Conservation (phyloP, 768 basidiomycete species). For the Lentinula edodes region DNA sequence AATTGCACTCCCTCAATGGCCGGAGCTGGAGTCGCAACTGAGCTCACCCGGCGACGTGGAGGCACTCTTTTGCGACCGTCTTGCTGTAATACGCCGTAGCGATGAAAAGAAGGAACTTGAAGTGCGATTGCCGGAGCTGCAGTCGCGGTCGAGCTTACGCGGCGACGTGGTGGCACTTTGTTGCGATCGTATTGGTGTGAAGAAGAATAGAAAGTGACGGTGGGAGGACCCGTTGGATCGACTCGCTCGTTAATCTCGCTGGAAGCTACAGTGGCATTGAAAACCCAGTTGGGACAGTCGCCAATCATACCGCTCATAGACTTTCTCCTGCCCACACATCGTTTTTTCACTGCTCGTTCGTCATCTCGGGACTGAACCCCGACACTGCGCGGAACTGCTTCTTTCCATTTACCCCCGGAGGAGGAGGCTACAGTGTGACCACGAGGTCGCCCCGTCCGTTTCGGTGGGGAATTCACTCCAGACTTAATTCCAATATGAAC, state of each 20-base stretch:
- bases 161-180: too few species aligned
- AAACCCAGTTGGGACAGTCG: constrained; percentile 36
- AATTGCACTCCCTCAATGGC: not conserved
- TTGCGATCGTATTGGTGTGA: too few species aligned
- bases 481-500: not conserved
- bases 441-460: constrained; percentile 21
- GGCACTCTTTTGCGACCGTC: not conserved
- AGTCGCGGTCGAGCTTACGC: too few species aligned
- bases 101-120: not conserved
- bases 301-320: constrained; percentile 27
- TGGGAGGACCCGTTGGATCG: not conserved
- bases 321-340: constrained; percentile 48
- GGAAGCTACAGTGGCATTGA: constrained; percentile 44
- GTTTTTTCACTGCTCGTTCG: constrained; percentile 45
- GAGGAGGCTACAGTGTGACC: constrained; percentile 23
- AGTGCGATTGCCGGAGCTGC: too few species aligned
- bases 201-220: too few species aligned
- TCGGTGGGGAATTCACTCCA: not conserved
- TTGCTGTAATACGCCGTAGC: constrained; percentile 1
- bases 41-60: constrained; percentile 1
- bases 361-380: constrained; percentile 11
- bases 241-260: constrained; percentile 22
- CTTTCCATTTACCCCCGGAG: constrained; percentile 7
- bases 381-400: not conserved
- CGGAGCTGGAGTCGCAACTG: not conserved